These are phyloP conservation scores for Saccharomycopsis phalli DNA, from an alignment of 1,139 yeast species.

Conservation along the genomic window DNA sequence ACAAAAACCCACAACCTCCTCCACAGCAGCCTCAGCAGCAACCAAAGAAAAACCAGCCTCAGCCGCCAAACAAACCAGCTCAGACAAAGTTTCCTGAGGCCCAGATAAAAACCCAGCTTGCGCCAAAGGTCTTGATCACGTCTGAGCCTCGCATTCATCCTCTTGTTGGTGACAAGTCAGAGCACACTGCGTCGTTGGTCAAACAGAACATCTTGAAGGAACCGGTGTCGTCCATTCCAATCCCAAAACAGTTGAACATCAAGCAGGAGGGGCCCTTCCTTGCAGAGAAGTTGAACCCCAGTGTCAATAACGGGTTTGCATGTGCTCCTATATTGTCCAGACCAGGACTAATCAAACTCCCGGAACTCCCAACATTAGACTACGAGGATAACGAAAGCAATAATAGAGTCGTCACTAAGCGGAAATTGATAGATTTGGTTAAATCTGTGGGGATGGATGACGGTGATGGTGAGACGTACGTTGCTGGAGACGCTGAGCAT, in stretches of 20 bases:
- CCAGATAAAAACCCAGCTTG: too few relatives aligned
- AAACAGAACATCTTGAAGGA: slow-evolving; percentile 47
- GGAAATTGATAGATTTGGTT: slow-evolving; percentile 81
- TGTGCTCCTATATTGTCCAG: slow-evolving; percentile 56
- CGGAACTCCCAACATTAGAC: too few relatives aligned
- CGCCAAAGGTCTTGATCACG: not conserved
- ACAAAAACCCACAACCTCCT: not conserved
- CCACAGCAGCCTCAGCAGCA: slow-evolving; percentile 4
- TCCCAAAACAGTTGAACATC: slow-evolving; percentile 59
- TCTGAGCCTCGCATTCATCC: slow-evolving; percentile 10
- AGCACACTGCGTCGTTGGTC: slow-evolving; percentile 1
- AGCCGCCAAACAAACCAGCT: not conserved
- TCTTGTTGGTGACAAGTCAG: slow-evolving; percentile 19
- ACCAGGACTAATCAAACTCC: slow-evolving; percentile 70
- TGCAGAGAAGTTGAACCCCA: slow-evolving; percentile 63
- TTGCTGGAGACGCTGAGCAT: slow-evolving; percentile 96
- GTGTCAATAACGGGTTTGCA: slow-evolving; percentile 81
- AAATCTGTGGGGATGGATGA: slow-evolving; percentile 75
- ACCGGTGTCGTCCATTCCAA: slow-evolving; percentile 64
- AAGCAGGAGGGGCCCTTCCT: slow-evolving; percentile 56
- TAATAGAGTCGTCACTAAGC: slow-evolving; percentile 78
- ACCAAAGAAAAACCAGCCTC: slow-evolving; percentile 9
- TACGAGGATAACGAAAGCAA: slow-evolving; percentile 65
- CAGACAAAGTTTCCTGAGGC: too few relatives aligned
- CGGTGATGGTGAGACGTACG: slow-evolving; percentile 81